Base-by-base conservation (phyloP, 2,329 filamentous ascomycete species). In the Endothia cerciana region DNA sequence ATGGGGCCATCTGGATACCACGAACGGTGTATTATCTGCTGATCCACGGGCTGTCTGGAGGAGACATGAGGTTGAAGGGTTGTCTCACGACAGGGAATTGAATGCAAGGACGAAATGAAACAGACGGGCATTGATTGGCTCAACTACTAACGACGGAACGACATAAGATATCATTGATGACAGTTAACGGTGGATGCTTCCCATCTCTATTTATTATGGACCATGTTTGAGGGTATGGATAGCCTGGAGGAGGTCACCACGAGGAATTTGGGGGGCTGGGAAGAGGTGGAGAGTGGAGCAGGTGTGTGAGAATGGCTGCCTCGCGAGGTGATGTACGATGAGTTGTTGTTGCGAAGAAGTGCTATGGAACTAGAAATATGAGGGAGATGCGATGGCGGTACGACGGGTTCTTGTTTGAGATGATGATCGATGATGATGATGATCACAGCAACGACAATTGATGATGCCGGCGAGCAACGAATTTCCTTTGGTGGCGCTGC, bases 111-210 rank as follows among this genome's bases (percentile, higher is more conserved):
- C n/a, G 61, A 40, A 43, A 40, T n/a, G 55, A 58, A 45, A 47
- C 60, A 51, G 25, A 65, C 45, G 43, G 40, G 43, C 40, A 65
- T 57, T 60, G 56, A 55, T 64, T 60, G 45, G 58, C 59, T 22
- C 47, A 60, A 64, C 33, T 57, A 68, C 60, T 68, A 59, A 68
- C 63, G 65, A 68, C 49, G 65, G 65, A 65, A 68, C 38, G 65
- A 68, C 60, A 56, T 49, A 45, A 68, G 59, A 68, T 65, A 68
- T 68, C 65, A 68, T 65, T 64, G 63, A 68, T 58, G 65, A 68
- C 65, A 65, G 49, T 43, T 65, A 68, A 68, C 65, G 65, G 64
- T 36, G 63, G 60, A 60, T 47, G 56, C 61, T 67, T 67, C 53
- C 62, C n/a, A 63, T 36, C 36, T 51, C 43, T 51, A 28, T 25